Percentiles rank a stretch among this genome's conserved stretches.
Conservation (phyloP, 495 filamentous ascomycete genomes). For the Xylaria curta region DNA sequence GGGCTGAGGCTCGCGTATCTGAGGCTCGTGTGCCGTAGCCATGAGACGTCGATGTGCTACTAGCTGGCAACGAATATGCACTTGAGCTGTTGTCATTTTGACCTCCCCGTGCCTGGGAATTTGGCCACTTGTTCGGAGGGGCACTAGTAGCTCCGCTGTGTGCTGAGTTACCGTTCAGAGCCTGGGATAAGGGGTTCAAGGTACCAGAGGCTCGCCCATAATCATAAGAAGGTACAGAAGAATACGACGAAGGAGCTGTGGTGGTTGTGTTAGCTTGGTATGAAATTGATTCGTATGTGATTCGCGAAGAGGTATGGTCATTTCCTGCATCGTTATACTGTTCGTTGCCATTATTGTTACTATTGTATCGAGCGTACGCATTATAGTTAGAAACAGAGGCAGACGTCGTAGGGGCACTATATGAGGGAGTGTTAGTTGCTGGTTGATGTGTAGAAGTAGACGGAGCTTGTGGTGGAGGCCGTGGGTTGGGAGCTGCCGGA, state of each 20-base stretch:
- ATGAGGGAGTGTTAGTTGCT: slow-evolving; percentile 29
- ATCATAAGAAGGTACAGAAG: slow-evolving; percentile 33
- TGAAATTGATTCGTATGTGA: slow-evolving; percentile 37
- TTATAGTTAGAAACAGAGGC: slow-evolving; percentile 34
- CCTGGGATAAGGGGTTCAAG: slow-evolving; percentile 35
- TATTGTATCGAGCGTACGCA: slow-evolving; percentile 37
- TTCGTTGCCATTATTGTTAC: slow-evolving; percentile 28
- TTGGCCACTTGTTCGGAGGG: slow-evolving; percentile 34
- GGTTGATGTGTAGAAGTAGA: slow-evolving; percentile 26
- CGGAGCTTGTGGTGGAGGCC: slow-evolving; percentile 32
- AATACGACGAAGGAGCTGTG: slow-evolving; percentile 33
- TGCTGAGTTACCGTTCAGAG: slow-evolving; percentile 28
- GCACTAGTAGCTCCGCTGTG: slow-evolving; percentile 27
- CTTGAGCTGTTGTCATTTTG: slow-evolving; percentile 27
- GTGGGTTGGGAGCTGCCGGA: slow-evolving; percentile 32
- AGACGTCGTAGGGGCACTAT: slow-evolving; percentile 27
- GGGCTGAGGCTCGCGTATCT: slow-evolving; percentile 21
- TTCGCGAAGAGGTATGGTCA: slow-evolving; percentile 31
- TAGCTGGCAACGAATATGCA: slow-evolving; percentile 31
- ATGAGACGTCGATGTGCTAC: slow-evolving; percentile 28
- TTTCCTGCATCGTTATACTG: slow-evolving; percentile 33
- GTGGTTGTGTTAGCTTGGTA: slow-evolving; percentile 33
- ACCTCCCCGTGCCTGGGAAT: slow-evolving; percentile 31
- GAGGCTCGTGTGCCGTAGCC: slow-evolving; percentile 31
- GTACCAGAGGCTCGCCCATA: slow-evolving; percentile 31